These are phyloP conservation scores for Colletotrichum coccodes DNA, from an alignment of 2,329 filamentous ascomycete genomes.

Conservation along the genomic window DNA sequence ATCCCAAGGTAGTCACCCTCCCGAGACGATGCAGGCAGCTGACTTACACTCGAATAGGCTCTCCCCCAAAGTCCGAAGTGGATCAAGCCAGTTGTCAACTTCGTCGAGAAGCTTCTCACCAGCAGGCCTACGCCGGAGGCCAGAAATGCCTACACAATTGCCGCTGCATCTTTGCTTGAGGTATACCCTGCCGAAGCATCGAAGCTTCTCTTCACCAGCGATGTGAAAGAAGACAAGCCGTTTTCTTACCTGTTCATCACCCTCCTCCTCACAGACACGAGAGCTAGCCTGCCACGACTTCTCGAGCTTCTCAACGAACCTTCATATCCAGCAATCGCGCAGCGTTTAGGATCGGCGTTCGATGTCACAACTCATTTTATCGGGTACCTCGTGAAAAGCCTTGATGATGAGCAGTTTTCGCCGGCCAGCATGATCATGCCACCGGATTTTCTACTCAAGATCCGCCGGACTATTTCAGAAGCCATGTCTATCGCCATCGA, in stretches of 20 bases:
- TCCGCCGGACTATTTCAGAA: conserved; percentile 70
- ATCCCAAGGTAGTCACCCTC: conserved; percentile 53
- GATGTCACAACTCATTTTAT: conserved; percentile 71
- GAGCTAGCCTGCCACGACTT: conserved; percentile 69
- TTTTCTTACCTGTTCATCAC: conserved; percentile 72
- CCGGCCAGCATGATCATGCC: conserved; percentile 56
- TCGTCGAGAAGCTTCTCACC: conserved; percentile 64
- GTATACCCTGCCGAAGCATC: conserved; percentile 59
- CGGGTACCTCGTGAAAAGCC: conserved; percentile 63
- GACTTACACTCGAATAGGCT: conserved; percentile 47
- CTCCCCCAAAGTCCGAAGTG: conserved; percentile 62
- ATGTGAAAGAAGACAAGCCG: conserved; percentile 56
- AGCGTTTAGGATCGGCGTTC: conserved; percentile 68
- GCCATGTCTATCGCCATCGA: conserved; percentile 72
- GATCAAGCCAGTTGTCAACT: conserved; percentile 57
- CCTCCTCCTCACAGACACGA: conserved; percentile 73
- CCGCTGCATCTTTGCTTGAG: conserved; percentile 66
- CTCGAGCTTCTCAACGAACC: conserved; percentile 66
- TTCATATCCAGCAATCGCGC: conserved; percentile 60
- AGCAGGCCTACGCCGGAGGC: conserved; percentile 65
- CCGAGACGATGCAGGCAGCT: conserved; percentile 15
- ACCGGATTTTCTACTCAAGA: conserved; percentile 68
- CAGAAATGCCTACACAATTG: conserved; percentile 68
- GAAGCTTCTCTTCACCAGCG: conserved; percentile 62
- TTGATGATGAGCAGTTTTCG: conserved; percentile 56